Percentiles rank a stretch among this genome's conserved stretches.
Conservation (phyloP, 2,329 filamentous ascomycete genomes). For the Penicillium hordei region DNA sequence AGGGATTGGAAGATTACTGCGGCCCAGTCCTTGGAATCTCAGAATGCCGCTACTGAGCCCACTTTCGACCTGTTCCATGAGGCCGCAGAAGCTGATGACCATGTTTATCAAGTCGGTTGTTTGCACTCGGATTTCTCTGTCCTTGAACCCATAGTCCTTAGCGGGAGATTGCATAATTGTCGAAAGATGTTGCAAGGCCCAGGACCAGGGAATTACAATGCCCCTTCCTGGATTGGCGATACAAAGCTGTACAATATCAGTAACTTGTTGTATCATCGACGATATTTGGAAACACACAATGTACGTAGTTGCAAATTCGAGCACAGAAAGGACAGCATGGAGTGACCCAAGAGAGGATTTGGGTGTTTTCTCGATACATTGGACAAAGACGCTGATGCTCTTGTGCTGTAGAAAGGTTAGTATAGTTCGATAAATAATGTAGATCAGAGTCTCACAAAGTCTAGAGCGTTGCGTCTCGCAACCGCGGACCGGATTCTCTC, state of each 20-base stretch:
- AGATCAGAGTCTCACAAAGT: not conserved
- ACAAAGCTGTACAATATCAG: conserved; percentile 6
- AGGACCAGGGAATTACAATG: conserved; percentile 15
- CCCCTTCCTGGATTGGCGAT: conserved; percentile 11
- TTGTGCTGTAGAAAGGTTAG: conserved; percentile 1
- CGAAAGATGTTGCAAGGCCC: conserved; percentile 14
- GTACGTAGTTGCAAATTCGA: conserved; percentile 15
- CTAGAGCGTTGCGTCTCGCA: not conserved
- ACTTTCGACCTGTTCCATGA: conserved; percentile 8
- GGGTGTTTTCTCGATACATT: not conserved
- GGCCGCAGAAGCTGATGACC: conserved; percentile 1
- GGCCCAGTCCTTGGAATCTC: conserved; percentile 2
- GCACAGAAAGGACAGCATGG: conserved; percentile 13
- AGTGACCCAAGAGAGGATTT: not conserved
- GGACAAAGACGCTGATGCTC: not conserved
- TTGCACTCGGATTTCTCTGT: not conserved
- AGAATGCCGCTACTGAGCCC: not conserved
- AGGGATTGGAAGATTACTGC: not conserved
- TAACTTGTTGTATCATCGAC: not conserved
- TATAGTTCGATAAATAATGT: not conserved
- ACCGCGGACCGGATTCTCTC: conserved; percentile 2
- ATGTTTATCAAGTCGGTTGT: not conserved
- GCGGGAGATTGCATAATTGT: conserved; percentile 5
- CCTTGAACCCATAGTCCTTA: not conserved
- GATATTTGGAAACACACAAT: conserved; percentile 5